Evolutionary conservation across 2,329 filamentous ascomycete genomes (phyloP).

Genomic region (Neofusicoccum ribis): DNA sequence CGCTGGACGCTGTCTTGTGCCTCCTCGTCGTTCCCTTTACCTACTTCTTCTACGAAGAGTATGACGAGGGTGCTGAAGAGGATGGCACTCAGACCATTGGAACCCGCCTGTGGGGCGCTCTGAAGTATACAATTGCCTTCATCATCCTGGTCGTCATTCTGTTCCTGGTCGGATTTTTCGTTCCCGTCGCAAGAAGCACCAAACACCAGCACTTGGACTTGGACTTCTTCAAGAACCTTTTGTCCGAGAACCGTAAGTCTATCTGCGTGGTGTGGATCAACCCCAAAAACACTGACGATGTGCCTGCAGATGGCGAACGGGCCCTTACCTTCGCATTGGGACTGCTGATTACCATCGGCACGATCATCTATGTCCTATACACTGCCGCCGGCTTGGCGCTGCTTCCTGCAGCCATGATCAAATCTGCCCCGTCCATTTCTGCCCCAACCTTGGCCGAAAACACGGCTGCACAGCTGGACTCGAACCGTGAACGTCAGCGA

Average conservation of each 20-base stretch:
- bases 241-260: constrained; percentile 73
- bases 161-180: constrained; percentile 92
- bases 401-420: constrained; percentile 87
- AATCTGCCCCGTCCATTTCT: constrained; percentile 83
- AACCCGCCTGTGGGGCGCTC: constrained; percentile 75
- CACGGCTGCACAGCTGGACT: constrained; percentile 77
- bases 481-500: constrained; percentile 87
- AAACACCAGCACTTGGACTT: constrained; percentile 69
- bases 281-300: background rate
- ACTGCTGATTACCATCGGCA: constrained; percentile 83
- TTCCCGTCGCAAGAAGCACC: constrained; percentile 72
- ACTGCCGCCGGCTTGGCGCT: constrained; percentile 86
- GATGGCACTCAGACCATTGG: constrained; percentile 71
- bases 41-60: constrained; percentile 98
- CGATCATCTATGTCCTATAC: constrained; percentile 82
- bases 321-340: constrained; percentile 88
- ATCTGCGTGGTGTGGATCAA: background rate
- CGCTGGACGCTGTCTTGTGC: constrained; percentile 85
- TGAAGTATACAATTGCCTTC: constrained; percentile 89
- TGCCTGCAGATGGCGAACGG: constrained; percentile 71
- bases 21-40: constrained; percentile 89
- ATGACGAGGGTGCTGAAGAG: constrained; percentile 85
- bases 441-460: constrained; percentile 74
- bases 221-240: constrained; percentile 85
- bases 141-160: constrained; percentile 75